Percentiles rank a stretch among this genome's conserved stretches.
These are phyloP conservation scores for Penicillium longicatenatum DNA, from an alignment of 495 filamentous ascomycete species.

Conservation along the genomic window DNA sequence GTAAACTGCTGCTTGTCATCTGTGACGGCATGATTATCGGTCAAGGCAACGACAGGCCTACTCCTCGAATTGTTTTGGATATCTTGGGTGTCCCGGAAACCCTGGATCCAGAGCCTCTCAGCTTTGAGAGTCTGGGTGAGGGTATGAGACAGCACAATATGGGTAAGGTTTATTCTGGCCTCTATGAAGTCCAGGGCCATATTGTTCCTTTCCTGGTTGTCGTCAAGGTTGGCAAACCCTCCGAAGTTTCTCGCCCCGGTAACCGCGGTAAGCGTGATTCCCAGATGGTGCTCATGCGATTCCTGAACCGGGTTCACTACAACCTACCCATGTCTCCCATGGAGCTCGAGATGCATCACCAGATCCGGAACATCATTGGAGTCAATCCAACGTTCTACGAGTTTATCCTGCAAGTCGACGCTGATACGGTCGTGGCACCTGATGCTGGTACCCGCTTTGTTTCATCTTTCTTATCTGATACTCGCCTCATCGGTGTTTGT, in stretches of 20 bases:
- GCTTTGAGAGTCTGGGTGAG: slow-evolving; percentile 95
- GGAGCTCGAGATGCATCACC: slow-evolving; percentile 97
- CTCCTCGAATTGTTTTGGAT: slow-evolving; percentile 93
- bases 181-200: slow-evolving; percentile 97
- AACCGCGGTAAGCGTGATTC: slow-evolving; percentile 99
- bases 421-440: slow-evolving; percentile 89
- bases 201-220: slow-evolving; percentile 98
- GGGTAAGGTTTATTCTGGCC: slow-evolving; percentile 96
- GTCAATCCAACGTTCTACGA: slow-evolving; percentile 99
- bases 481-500: slow-evolving; percentile 87
- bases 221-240: slow-evolving; percentile 96
- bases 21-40: slow-evolving; percentile 86
- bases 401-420: slow-evolving; percentile 95
- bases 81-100: slow-evolving; percentile 93
- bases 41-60: slow-evolving; percentile 95
- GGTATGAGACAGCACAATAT: slow-evolving; percentile 98
- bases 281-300: slow-evolving; percentile 97
- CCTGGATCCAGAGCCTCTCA: slow-evolving; percentile 94
- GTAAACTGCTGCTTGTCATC: slow-evolving; percentile 31
- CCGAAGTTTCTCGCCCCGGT: slow-evolving; percentile 92
- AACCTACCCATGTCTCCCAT: slow-evolving; percentile 93
- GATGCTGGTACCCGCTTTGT: slow-evolving; percentile 95
- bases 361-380: slow-evolving; percentile 98
- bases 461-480: slow-evolving; percentile 86
- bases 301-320: slow-evolving; percentile 97